Percentiles rank a stretch among this genome's conserved stretches.
phyloP scores from a whole-genome alignment of 2,329 filamentous ascomycete species.

The Aspergillus novofumigatus region DNA sequence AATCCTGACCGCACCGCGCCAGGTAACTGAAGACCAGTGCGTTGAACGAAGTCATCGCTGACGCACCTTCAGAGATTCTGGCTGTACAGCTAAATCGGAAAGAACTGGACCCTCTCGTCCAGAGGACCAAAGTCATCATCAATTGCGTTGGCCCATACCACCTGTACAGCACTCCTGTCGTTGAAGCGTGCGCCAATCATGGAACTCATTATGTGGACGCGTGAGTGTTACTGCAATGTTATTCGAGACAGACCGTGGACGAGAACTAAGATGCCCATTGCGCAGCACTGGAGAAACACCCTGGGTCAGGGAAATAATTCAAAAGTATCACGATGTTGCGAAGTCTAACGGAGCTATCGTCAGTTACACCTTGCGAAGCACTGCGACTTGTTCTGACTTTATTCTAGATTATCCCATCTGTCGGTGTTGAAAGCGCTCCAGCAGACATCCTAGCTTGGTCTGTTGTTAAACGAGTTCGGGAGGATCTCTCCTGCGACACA shows the following conservation, averaged over 20 bases:
- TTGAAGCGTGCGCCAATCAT: constrained; percentile 60
- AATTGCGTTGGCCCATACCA: constrained; percentile 62
- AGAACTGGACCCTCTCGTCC: constrained; percentile 50
- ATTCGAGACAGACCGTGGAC: not conserved
- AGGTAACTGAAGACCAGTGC: constrained; percentile 45
- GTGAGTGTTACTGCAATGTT: constrained; percentile 25
- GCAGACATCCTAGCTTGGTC: constrained; percentile 53
- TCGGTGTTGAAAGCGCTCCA: constrained; percentile 59
- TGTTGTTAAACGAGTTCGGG: constrained; percentile 51
- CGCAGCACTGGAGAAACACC: constrained; percentile 58
- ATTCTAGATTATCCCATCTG: constrained; percentile 54
- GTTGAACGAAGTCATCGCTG: not conserved
- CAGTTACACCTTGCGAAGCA: constrained; percentile 17
- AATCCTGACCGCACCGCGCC: constrained; percentile 68
- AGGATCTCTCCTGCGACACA: constrained; percentile 48
- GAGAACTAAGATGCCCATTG: not conserved
- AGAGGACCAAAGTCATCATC: constrained; percentile 56
- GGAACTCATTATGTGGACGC: constrained; percentile 67
- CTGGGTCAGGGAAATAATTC: constrained; percentile 60
- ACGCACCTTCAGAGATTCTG: constrained; percentile 38
- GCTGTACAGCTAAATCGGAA: constrained; percentile 45
- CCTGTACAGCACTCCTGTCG: constrained; percentile 59
- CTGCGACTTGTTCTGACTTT: not conserved
- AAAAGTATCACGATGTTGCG: constrained; percentile 57
- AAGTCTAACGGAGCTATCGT: constrained; percentile 59